Conservation (phyloP, 2,329 filamentous ascomycete species). For the Fusarium sp. region DNA sequence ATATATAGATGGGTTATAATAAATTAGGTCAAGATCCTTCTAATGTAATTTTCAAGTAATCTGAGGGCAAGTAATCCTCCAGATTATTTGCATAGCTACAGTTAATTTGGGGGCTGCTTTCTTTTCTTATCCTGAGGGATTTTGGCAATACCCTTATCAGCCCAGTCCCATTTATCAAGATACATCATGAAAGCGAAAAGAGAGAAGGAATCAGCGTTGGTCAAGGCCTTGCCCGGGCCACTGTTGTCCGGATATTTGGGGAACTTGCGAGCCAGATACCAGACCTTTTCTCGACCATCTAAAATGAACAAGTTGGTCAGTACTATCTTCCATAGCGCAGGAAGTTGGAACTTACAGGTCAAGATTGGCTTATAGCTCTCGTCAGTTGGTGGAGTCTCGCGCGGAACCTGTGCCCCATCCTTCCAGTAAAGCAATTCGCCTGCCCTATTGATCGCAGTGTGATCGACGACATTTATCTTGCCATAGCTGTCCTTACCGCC, state of each 20-base stretch:
- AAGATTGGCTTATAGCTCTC: background rate
- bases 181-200: background rate
- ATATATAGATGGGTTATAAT: no score
- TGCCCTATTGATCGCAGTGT: background rate
- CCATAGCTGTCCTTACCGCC: background rate
- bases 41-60: no score
- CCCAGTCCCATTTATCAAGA: background rate
- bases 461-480: background rate
- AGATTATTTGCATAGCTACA: no score
- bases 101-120: background rate
- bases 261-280: background rate
- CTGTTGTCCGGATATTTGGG: background rate
- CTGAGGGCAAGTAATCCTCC: no score
- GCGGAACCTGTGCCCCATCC: background rate
- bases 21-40: no score
- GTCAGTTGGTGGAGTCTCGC: background rate
- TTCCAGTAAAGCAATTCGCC: background rate
- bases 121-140: background rate
- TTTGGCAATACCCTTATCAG: background rate
- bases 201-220: background rate
- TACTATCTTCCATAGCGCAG: no score
- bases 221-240: background rate
- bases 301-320: no score
- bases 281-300: background rate
- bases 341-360: no score